phyloP scores from a whole-genome alignment of 2,329 filamentous ascomycete species.

The Penicillium sclerotiorum region DNA sequence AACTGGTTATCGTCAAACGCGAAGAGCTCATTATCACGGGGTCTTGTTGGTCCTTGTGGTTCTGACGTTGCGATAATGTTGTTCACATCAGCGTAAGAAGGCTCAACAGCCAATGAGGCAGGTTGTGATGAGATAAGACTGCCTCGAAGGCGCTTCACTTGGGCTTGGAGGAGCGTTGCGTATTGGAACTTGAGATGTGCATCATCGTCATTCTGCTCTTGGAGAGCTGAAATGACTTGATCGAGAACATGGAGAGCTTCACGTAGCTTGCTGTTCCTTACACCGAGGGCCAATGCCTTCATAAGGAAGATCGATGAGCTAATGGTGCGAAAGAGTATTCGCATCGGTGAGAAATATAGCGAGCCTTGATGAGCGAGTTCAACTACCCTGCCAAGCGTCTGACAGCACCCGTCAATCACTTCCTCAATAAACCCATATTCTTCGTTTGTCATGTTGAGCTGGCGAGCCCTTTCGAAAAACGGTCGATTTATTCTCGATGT shows the following conservation, averaged over 20 bases:
- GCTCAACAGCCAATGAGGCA: background rate
- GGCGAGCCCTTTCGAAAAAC: constrained; percentile 11
- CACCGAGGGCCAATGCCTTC: constrained; percentile 47
- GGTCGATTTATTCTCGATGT: constrained; percentile 11
- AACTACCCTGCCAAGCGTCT: constrained; percentile 48
- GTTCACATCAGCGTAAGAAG: background rate
- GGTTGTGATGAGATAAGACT: constrained; percentile 17
- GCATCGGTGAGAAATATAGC: constrained; percentile 50
- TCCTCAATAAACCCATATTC: constrained; percentile 54
- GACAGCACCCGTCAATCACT: constrained; percentile 51
- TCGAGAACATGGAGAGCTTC: constrained; percentile 46
- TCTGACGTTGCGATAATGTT: background rate
- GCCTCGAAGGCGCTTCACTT: constrained; percentile 27
- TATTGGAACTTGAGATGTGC: constrained; percentile 50
- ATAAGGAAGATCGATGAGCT: constrained; percentile 55
- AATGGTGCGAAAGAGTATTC: constrained; percentile 54
- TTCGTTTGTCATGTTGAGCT: constrained; percentile 11
- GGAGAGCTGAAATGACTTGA: constrained; percentile 43
- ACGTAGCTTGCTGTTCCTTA: constrained; percentile 45
- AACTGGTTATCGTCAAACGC: constrained; percentile 1
- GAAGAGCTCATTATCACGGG: background rate
- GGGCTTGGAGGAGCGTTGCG: constrained; percentile 44
- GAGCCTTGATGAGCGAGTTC: constrained; percentile 39
- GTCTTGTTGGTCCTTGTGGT: background rate
- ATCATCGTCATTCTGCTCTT: constrained; percentile 46